A percentile compares a stretch with the other conserved stretches of the same genome.
Evolutionary conservation across 1,284 basidiomycete species (phyloP).

Genomic region (Apiotrichum mycotoxinovorans): DNA sequence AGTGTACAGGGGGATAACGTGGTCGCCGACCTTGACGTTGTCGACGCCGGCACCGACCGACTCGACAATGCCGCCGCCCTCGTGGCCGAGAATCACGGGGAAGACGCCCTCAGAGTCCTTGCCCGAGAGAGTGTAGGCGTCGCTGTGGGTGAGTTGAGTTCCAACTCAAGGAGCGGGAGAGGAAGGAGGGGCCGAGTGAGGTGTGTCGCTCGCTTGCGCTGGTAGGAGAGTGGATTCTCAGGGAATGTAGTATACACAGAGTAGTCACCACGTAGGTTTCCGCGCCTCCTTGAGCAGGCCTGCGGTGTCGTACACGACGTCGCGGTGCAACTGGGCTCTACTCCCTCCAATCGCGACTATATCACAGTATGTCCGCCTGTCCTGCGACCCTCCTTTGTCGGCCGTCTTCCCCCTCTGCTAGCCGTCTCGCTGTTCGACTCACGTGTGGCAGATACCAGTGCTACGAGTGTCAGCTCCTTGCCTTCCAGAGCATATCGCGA

Average conservation of each 20-base stretch:
- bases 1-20: conserved; percentile 91
- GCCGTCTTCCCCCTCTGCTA: background rate
- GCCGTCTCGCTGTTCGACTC: conserved; percentile 15
- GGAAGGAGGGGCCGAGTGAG: background rate
- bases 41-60: conserved; percentile 91
- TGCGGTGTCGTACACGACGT: too few species aligned
- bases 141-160: conserved; percentile 47
- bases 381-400: too few species aligned
- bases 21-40: conserved; percentile 78
- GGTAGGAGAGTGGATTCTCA: too few species aligned
- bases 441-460: conserved; percentile 91
- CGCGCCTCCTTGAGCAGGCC: too few species aligned
- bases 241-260: too few species aligned
- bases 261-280: too few species aligned
- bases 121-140: conserved; percentile 94
- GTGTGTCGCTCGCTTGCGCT: too few species aligned
- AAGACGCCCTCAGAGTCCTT: conserved; percentile 95
- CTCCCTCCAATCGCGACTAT: too few species aligned
- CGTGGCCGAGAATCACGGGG: conserved; percentile 91
- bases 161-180: background rate
- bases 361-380: too few species aligned
- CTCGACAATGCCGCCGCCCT: conserved; percentile 67
- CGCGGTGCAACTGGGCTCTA: too few species aligned
- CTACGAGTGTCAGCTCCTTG: conserved; percentile 26
- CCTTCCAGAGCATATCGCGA: background rate